These are phyloP conservation scores for Podila epigama DNA, from an alignment of 192 early-diverging fungal species.

Conservation along the genomic window DNA sequence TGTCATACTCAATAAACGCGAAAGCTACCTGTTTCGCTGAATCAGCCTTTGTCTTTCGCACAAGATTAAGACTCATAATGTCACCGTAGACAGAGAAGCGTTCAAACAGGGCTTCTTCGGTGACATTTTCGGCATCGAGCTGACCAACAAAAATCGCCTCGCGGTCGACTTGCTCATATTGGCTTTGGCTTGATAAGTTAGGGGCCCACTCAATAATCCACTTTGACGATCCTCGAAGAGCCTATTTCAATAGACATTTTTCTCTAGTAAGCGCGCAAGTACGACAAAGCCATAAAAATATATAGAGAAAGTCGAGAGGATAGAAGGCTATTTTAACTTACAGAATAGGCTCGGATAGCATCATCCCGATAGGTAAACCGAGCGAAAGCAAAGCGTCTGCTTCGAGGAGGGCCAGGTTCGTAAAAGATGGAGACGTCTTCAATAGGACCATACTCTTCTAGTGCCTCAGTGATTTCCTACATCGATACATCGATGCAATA, in stretches of 20 bases:
- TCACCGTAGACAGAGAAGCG: slow-evolving; percentile 64
- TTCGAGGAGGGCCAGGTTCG: slow-evolving; percentile 43
- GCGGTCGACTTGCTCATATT: slow-evolving; percentile 54
- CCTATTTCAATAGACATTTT: slow-evolving; percentile 13
- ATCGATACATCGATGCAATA: not conserved
- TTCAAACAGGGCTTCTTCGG: slow-evolving; percentile 54
- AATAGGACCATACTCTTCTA: slow-evolving; percentile 64
- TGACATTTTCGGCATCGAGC: slow-evolving; percentile 58
- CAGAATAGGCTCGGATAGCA: slow-evolving; percentile 71
- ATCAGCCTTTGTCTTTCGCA: slow-evolving; percentile 52
- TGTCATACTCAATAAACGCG: slow-evolving; percentile 69
- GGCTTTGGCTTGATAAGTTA: slow-evolving; percentile 52
- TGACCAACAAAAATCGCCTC: slow-evolving; percentile 71
- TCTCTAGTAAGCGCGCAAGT: not conserved
- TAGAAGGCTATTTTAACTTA: slow-evolving; percentile 8
- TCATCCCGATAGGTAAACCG: slow-evolving; percentile 77
- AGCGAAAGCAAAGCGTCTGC: slow-evolving; percentile 69
- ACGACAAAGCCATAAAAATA: not conserved
- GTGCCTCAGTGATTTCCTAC: slow-evolving; percentile 47
- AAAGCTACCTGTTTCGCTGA: slow-evolving; percentile 52
- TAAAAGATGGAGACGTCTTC: slow-evolving; percentile 69
- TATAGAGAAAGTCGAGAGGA: too few relatives aligned
- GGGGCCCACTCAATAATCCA: slow-evolving; percentile 74
- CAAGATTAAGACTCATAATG: slow-evolving; percentile 56
- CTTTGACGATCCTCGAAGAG: slow-evolving; percentile 33